Evolutionary conservation across 805 yeast species (phyloP), one percentile per base, ranked within the genome.

Genomic region (Hanseniaspora lindneri): DNA sequence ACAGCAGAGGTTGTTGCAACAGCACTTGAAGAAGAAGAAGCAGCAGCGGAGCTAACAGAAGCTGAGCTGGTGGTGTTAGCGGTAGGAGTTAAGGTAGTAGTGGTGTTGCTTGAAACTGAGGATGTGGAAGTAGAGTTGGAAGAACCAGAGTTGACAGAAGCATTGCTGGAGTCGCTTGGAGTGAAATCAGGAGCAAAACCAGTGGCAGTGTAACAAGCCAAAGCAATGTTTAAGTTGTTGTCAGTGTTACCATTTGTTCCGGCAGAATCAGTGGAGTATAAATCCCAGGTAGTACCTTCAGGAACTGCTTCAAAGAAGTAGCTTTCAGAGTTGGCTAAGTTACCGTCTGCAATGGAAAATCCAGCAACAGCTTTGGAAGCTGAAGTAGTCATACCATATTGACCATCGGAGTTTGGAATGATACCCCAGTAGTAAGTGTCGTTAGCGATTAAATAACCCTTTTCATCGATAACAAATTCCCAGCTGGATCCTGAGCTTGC

Each of bases 301-400:
- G 69, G 67, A 50, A 69, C 65, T 30, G 72, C 72, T n/a, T n/a
- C 34, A 28, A 46, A 46, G 32, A 60, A 58, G 63, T 70, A 73
- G 34, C 56, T 64, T 24, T 58, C 54, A 27, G 60, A 54, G 39
- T 65, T 67, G 32, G 63, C 51, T 58, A 73, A 64, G 56, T 62
- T 54, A 32, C 69, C 72, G 39, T 62, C 57, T 7, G 55, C 25
- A 54, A 73, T 62, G 23, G 70, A 54, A 56, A 69, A 74, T 3
- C 71, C 68, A 17, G 63, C 51, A 24, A 64, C 41, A 39, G 56
- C 61, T 37, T 60, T 58, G 19, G 56, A 46, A 48, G 54, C 57
- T 20, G 55, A 48, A 39, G 60, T 60, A 19, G 50, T 47, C 21
- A 20, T 44, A 36, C 42, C 42, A 14, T 41, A 49, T 21, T 53